Evolutionary conservation across 805 yeast species (phyloP), one percentile per base, ranked within the genome.

Genomic region (Lipomyces chichibuensis): DNA sequence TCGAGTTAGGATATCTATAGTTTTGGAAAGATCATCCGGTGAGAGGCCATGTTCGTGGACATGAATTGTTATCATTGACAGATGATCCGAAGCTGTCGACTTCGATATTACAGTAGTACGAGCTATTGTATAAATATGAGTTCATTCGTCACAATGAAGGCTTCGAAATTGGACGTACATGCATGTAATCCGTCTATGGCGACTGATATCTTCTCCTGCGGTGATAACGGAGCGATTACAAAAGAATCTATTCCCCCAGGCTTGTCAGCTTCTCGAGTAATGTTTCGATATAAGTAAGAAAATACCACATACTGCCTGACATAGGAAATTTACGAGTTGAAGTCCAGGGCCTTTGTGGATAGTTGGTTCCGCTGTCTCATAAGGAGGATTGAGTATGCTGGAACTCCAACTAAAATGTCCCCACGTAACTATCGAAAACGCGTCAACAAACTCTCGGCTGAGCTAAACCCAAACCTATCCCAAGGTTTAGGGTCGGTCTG

Each of bases 21-120:
- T 64, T 13, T n/a, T 39, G 20, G 29, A 14, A 2, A 67, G 51
- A 43, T 64, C 71, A 2, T 33, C 5, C 14, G 49, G 27, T 2
- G 71, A 65, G 23, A 67, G 65, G 7, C 71, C 71, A 43, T 65
- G 57, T 13, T 60, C 65, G 43, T 51, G 43, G 46, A 67, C 69
- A 35, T 67, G 64, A 27, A 59, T 33, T 23, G 54, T 33, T 20
- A 67, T 29, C n/a, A 59, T 23, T 4, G 69, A 65, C 14, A 67
- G 63, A 20, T 62, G 65, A 43, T 67, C 70, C 13, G 67, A 33
- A 49, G 59, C 65, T 11, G 49, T 25, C 5, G 70, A 60, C 43
- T 61, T 64, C 23, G 66, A 54, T 53, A 62, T 62, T 8, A 3
- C 49, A 17, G 59, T 27, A 14, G 60, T n/a, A 39, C 32, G 37